phyloP scores from a whole-genome alignment of 805 yeast species.

The Candida chilensis region DNA sequence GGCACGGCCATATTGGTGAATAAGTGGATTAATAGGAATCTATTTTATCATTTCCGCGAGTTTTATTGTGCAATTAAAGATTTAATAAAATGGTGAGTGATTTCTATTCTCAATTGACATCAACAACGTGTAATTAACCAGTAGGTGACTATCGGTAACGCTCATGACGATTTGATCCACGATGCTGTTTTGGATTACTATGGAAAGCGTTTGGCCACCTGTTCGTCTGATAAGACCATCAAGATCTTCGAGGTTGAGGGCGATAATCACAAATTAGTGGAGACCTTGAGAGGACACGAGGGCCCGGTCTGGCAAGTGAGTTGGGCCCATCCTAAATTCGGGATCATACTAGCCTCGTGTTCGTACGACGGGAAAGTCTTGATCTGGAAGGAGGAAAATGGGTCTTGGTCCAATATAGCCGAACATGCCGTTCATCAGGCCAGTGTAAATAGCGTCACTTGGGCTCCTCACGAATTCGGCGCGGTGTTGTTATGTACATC shows the following conservation, averaged over 20 bases:
- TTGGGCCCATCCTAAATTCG: conserved; percentile 99
- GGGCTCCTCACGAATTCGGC: conserved; percentile 98
- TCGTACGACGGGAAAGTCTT: conserved; percentile 93
- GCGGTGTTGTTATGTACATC: conserved; percentile 87
- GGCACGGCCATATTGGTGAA: no score
- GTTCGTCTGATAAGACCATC: conserved; percentile 94
- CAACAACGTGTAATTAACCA: no score
- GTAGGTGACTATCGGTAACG: conserved; percentile 85
- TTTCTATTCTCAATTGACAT: no score
- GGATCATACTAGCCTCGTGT: conserved; percentile 87
- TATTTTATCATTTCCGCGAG: no score
- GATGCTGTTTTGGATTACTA: conserved; percentile 97
- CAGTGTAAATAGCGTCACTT: conserved; percentile 84
- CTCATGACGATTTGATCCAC: conserved; percentile 89
- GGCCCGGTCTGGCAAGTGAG: conserved; percentile 99
- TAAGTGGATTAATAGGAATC: no score
- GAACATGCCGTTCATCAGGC: conserved; percentile 87
- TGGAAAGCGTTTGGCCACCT: conserved; percentile 92
- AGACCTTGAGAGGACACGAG: conserved; percentile 86
- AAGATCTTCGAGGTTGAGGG: conserved; percentile 89
- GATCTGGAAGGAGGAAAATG: conserved; percentile 91
- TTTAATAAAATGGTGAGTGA: no score
- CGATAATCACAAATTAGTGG: conserved; percentile 70
- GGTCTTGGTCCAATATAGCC: conserved; percentile 80
- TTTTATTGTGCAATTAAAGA: no score